Base-by-base conservation (phyloP, 805 yeast species). In the Wickerhamiella azymoides region DNA sequence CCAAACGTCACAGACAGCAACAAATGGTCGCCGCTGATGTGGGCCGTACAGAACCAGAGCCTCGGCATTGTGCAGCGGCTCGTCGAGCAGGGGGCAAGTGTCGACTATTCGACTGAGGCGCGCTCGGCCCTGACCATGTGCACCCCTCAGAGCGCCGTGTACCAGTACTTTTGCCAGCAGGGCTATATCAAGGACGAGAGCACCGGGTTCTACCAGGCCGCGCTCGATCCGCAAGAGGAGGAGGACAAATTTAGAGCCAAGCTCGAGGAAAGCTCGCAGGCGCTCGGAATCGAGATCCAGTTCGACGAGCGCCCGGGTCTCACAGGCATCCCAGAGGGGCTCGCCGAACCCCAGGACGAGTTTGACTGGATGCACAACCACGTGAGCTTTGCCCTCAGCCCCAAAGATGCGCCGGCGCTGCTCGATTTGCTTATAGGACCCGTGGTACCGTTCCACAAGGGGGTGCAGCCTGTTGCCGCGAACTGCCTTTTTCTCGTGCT, bases 41-140 rank as follows among this genome's bases (percentile, higher is more conserved):
- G 94, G 94, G 88, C 93, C 0, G 75, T 84, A 2, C 72, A 77
- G 53, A 68, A 79, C 52, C 72, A 76, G 45, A 74, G 75, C 45
- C 60, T 72, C 48, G 68, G 70, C 10, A 68, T 80, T 39, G 77
- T 75, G 13, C 71, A 74, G 40, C 62, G 71, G 46, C 63, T 84
- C 48, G 61, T 85, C 45, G 73, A 74, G 37, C 68, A 69, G 47
- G 81, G 79, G 32, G 59, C 69, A 8, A 49, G 47, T 25, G 39
- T 55, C 1, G 53, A 62, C 13, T 42, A 46, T 36, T 76, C 77
- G 1, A 67, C 71, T 36, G 62, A 72, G 40, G 67, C 70, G 9
- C 51, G 63, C 7, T 62, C 66, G 9, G 88, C 86, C 1, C 62
- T 73, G 25, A 77, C 76, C 47, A 57, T 84, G 49, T 69, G 80